Base-by-base conservation (phyloP, 2,329 filamentous ascomycete species). In the Rosellinia necatrix region DNA sequence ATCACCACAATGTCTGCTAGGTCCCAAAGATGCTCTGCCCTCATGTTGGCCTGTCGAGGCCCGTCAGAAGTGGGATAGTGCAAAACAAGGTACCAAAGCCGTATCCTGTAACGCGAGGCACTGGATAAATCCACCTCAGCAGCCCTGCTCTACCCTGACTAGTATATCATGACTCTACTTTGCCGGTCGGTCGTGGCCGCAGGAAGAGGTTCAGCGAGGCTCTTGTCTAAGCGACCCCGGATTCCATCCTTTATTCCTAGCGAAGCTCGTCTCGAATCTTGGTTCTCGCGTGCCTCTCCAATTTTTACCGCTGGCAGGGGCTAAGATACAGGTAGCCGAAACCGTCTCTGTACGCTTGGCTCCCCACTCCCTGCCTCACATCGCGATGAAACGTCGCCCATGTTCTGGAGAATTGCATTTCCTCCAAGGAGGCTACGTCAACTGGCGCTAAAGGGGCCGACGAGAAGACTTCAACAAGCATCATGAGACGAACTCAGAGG, bases 361-460 rank as follows among this genome's bases (percentile, higher is more conserved):
- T 52, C 34, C 40, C 53, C 47, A 51, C 53, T 17, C 44, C 34
- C 40, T 50, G 46, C 37, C 30, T 55, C 52, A 38, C 19, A 21
- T 40, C 52, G 21, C 10, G 32, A 27, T 51, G 47, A 46, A 51
- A 56, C 30, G 10, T 13, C 19, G 13, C 30, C 12, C 50, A 19
- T 37, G 10, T 24, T 17, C 19, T 49, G 38, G 52, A 40, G 13
- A 55, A 49, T 43, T 38, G 5, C 12, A 49, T 49, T 43, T 49
- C 37, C 46, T 55, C 38, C 24, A 50, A 50, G 25, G 29, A 42
- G 32, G 40, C 6, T 17, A 12, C 3, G 30, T 38, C 29, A 17
- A 38, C 21, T 19, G 9, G 22, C 24, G 29, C 37, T 24, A n/a
- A 42, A 22, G 24, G 25, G 12, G 38, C 25, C 25, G n/a, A 27